Evolutionary conservation across 2,329 filamentous ascomycete genomes (phyloP).

Genomic region (Akanthomyces muscarius): DNA sequence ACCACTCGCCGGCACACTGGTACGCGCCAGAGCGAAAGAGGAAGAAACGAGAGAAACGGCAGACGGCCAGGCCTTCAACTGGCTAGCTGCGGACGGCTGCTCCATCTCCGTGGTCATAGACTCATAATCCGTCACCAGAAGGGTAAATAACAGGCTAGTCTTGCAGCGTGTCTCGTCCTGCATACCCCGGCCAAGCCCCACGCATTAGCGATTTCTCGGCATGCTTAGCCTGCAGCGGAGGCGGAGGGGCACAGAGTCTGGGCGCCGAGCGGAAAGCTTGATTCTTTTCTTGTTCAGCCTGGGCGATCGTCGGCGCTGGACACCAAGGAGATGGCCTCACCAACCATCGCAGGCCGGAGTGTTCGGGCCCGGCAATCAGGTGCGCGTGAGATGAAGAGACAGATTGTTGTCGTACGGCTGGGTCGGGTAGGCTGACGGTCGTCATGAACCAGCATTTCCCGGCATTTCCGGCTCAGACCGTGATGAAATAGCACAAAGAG

Average conservation of each 20-base stretch:
- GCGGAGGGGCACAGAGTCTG: constrained; percentile 19
- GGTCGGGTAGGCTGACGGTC: background rate
- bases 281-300: constrained; percentile 17
- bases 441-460: background rate
- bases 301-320: constrained; percentile 7
- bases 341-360: background rate
- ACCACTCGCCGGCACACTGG: background rate
- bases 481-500: background rate
- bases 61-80: background rate
- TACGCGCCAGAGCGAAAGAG: constrained; percentile 5
- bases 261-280: constrained; percentile 22
- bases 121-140: background rate
- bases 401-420: background rate
- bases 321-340: background rate
- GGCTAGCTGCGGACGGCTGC: background rate
- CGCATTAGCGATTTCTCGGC: constrained; percentile 17
- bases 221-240: constrained; percentile 14
- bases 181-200: constrained; percentile 15
- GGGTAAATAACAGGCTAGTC: background rate
- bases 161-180: constrained; percentile 1
- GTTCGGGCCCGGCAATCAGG: background rate
- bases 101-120: background rate
- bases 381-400: background rate
- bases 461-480: background rate
- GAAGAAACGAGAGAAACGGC: constrained; percentile 10